Evolutionary conservation across 2,329 filamentous ascomycete species (phyloP).

Genomic region (Cladosporium sphaerospermum): DNA sequence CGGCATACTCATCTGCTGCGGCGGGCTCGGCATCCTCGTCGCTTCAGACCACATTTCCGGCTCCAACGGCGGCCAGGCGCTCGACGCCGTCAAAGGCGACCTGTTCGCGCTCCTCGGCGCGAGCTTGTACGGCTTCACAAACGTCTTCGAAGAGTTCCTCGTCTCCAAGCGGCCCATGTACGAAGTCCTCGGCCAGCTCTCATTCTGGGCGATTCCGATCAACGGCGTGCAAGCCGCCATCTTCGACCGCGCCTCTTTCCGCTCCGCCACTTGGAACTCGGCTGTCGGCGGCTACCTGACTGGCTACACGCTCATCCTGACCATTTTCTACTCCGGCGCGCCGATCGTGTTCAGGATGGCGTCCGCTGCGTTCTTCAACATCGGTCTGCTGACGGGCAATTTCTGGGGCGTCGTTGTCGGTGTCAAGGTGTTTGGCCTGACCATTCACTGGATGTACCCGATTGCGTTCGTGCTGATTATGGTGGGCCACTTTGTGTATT

Average conservation of each 20-base stretch:
- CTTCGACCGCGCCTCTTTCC: slow-evolving; percentile 75
- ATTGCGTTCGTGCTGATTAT: slow-evolving; percentile 93
- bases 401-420: slow-evolving; percentile 97
- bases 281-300: slow-evolving; percentile 69
- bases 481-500: slow-evolving; percentile 78
- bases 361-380: slow-evolving; percentile 92
- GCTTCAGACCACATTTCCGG: slow-evolving; percentile 81
- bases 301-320: slow-evolving; percentile 81
- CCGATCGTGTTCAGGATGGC: slow-evolving; percentile 86
- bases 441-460: slow-evolving; percentile 85
- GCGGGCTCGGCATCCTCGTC: slow-evolving; percentile 81
- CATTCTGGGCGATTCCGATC: slow-evolving; percentile 81
- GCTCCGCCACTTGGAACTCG: slow-evolving; percentile 38
- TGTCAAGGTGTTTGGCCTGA: slow-evolving; percentile 72
- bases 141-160: slow-evolving; percentile 91
- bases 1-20: slow-evolving; percentile 85
- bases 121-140: slow-evolving; percentile 83
- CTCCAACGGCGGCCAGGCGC: slow-evolving; percentile 58
- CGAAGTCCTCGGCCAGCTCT: slow-evolving; percentile 87
- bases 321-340: slow-evolving; percentile 79
- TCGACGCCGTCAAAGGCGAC: slow-evolving; percentile 77
- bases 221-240: slow-evolving; percentile 87
- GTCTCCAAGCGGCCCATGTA: slow-evolving; percentile 81
- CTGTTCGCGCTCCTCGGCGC: slow-evolving; percentile 85
- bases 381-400: slow-evolving; percentile 85